Conservation (phyloP, 1,284 basidiomycete species). For the Ceratobasidium sp. region DNA sequence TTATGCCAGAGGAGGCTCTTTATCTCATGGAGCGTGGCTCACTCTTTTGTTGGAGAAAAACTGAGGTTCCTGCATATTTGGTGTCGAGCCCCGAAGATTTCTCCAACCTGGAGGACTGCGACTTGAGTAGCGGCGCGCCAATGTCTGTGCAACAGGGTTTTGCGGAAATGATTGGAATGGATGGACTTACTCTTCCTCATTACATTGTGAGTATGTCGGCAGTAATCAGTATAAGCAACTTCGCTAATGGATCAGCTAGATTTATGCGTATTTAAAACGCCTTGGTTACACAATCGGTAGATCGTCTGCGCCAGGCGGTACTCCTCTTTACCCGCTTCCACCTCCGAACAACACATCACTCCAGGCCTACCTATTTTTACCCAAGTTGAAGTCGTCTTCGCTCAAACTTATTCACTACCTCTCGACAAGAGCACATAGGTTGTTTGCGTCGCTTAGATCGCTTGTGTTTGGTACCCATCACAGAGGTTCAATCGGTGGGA, state of each 20-base stretch:
- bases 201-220: conserved; percentile 58
- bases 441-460: conserved; percentile 70
- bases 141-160: conserved; percentile 95
- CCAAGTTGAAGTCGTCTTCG: neutral
- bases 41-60: conserved; percentile 80
- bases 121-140: conserved; percentile 63
- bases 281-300: conserved; percentile 91
- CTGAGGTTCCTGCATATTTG: conserved; percentile 49
- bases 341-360: conserved; percentile 49
- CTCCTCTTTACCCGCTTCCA: conserved; percentile 66
- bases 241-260: conserved; percentile 60
- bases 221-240: neutral
- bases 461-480: conserved; percentile 44
- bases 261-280: conserved; percentile 91
- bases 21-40: conserved; percentile 92
- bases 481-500: conserved; percentile 46
- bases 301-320: conserved; percentile 63
- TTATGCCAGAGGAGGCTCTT: conserved; percentile 93
- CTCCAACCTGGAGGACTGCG: conserved; percentile 52
- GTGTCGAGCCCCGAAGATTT: conserved; percentile 49
- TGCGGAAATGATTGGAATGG: conserved; percentile 80
- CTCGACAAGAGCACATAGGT: conserved; percentile 53
- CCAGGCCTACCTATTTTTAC: neutral
- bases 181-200: conserved; percentile 77
- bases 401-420: neutral